Evolutionary conservation across 192 early-diverging fungal genomes (phyloP), one percentile per base, ranked within the genome.

Genomic region (Chytriomyces sp.): DNA sequence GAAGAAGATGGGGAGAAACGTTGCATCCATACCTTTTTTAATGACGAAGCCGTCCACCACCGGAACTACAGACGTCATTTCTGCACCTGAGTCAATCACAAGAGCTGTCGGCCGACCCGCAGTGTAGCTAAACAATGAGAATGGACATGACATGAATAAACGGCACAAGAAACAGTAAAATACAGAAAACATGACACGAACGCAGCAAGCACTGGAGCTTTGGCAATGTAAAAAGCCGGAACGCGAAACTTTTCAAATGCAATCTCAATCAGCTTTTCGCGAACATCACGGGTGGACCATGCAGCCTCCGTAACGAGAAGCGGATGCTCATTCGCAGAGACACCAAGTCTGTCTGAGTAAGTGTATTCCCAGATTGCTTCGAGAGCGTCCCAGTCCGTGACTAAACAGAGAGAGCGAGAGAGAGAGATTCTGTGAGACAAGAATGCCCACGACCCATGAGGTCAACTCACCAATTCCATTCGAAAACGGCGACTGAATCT

Each of bases 11-110:
- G 23, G 18, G 64, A 5, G 4, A 69, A 18, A 45, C 18, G 59
- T 43, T 53, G 57, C 53, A 13, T 43, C 24, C 35, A 64, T 45
- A 80, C 91, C 94, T 84, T 98, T 97, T 77, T 95, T 96, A 50
- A 99, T 81, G 18, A 96, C 94, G 79, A 92, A 98, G 45, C 98
- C 98, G 78, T 99, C 98, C 77, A 92, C 93, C 13, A 99, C 98
- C n/a, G 98, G 96, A 5, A 95, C 92, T 7, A 91, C 95, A 73
- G 94, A 97, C 1, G 95, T 94, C 63, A 85, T 90, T 47, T 91
- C 86, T 77, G 92, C 95, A 13, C 98, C 98, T 45, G 94, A 96
- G 79, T 98, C 96, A 61, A 99, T 77, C 44, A 99, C 94, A 24
- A 99, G 85, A 7, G 92, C 95, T 20, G 93, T 96, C 47, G 94